Conservation (phyloP, 2,329 filamentous ascomycete genomes). For the Fusarium sp. region DNA sequence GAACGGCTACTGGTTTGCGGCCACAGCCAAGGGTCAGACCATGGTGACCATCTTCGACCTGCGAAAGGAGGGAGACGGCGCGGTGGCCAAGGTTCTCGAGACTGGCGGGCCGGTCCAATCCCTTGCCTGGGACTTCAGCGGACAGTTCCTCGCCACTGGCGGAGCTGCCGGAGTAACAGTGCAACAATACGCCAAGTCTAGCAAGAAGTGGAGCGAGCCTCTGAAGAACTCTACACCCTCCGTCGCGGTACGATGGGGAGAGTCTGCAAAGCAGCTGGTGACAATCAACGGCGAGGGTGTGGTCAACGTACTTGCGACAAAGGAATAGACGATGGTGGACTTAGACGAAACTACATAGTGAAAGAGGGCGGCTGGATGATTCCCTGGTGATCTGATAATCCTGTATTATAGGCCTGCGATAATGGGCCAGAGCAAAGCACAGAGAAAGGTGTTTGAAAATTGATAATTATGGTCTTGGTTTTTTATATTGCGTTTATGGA, state of each 20-base stretch:
- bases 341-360: conserved; percentile 23
- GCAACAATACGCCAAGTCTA: conserved; percentile 87
- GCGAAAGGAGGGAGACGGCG: conserved; percentile 87
- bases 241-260: conserved; percentile 82
- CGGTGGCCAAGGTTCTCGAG: conserved; percentile 86
- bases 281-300: conserved; percentile 81
- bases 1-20: conserved; percentile 96
- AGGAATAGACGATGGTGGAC: conserved; percentile 56
- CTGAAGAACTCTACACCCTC: conserved; percentile 81
- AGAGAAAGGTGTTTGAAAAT: conserved; percentile 44
- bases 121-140: conserved; percentile 93
- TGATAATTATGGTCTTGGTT: conserved; percentile 39
- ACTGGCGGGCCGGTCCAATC: conserved; percentile 82
- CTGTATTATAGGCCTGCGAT: conserved; percentile 41
- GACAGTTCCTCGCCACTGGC: conserved; percentile 88
- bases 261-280: conserved; percentile 79
- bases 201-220: conserved; percentile 91
- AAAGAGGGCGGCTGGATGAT: conserved; percentile 20
- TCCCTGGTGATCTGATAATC: conserved; percentile 37
- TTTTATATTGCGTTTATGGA: conserved; percentile 3
- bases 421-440: conserved; percentile 33
- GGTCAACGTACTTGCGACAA: conserved; percentile 75
- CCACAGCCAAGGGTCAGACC: conserved; percentile 81
- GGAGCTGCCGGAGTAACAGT: conserved; percentile 86
- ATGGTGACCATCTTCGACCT: conserved; percentile 91